Evolutionary conservation across 257 asterid genomes (phyloP).

Genomic region (Lantana camara): DNA sequence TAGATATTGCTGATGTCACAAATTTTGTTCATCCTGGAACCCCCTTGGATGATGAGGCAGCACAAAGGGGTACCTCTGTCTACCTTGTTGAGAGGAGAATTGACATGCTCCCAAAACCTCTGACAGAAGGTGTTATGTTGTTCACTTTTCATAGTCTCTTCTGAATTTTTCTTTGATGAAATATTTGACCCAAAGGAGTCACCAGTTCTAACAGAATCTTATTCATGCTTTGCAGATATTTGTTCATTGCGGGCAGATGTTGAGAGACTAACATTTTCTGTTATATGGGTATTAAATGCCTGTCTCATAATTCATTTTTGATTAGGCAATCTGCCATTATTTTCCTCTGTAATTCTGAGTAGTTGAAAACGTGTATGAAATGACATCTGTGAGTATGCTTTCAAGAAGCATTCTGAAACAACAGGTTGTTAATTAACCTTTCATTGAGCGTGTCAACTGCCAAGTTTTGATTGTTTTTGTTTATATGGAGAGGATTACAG

Average conservation of each 20-base stretch:
- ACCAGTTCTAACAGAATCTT: constrained; percentile 17
- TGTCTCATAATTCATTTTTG: constrained; percentile 24
- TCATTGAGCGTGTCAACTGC: constrained; percentile 22
- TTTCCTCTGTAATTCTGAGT: not conserved
- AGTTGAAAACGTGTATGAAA: constrained; percentile 22
- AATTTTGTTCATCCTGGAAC: constrained; percentile 93
- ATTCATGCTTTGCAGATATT: constrained; percentile 63
- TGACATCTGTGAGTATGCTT: constrained; percentile 11
- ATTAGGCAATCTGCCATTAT: constrained; percentile 12
- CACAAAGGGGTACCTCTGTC: constrained; percentile 98
- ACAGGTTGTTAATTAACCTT: constrained; percentile 8
- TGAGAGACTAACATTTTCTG: constrained; percentile 96
- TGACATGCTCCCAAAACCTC: constrained; percentile 99
- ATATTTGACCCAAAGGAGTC: constrained; percentile 9
- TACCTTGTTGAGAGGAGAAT: constrained; percentile 98
- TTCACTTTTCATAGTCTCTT: constrained; percentile 21
- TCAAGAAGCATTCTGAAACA: constrained; percentile 2
- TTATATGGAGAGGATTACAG: not conserved
- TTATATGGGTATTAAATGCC: constrained; percentile 87
- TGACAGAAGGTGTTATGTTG: constrained; percentile 80
- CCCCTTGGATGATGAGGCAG: constrained; percentile 95
- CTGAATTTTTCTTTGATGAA: constrained; percentile 17
- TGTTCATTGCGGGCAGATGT: constrained; percentile 94
- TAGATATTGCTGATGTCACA: constrained; percentile 98
- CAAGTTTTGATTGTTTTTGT: constrained; percentile 11